These are phyloP conservation scores for Hypoxylon crocopeplum DNA, from an alignment of 495 filamentous ascomycete genomes.

Conservation along the genomic window DNA sequence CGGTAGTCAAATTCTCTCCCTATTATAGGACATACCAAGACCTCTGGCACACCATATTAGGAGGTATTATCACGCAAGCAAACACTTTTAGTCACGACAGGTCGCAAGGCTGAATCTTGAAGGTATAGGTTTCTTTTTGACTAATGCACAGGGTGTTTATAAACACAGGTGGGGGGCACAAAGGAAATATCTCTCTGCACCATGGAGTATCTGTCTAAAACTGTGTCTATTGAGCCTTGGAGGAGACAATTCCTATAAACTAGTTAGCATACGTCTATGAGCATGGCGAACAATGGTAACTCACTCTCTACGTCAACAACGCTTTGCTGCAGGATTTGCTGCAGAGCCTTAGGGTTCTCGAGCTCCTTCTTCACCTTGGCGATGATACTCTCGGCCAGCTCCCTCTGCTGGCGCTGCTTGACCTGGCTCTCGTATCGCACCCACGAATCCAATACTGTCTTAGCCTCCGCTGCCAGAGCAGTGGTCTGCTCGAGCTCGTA, in stretches of 20 bases:
- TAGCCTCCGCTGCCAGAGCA: constrained; percentile 87
- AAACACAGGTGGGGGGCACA: constrained; percentile 45
- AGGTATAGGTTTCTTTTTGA: constrained; percentile 39
- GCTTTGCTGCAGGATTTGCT: constrained; percentile 95
- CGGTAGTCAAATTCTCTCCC: too few species aligned
- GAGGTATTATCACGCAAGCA: too few species aligned
- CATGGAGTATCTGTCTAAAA: constrained; percentile 46
- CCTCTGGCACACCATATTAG: too few species aligned
- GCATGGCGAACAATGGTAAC: constrained; percentile 43
- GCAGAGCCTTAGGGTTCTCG: constrained; percentile 91
- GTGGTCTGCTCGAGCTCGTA: constrained; percentile 97
- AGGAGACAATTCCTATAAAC: constrained; percentile 56
- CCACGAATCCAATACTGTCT: constrained; percentile 95
- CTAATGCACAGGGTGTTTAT: constrained; percentile 50
- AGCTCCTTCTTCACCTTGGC: constrained; percentile 98
- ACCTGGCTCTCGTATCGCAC: constrained; percentile 98
- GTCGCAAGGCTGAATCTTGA: constrained; percentile 13
- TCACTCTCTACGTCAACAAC: constrained; percentile 95
- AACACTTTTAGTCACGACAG: constrained; percentile 12
- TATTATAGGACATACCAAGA: too few species aligned
- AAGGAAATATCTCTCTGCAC: constrained; percentile 51
- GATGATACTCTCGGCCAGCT: constrained; percentile 91
- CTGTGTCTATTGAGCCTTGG: constrained; percentile 60
- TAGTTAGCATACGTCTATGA: constrained; percentile 33
- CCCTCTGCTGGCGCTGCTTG: constrained; percentile 96